Percentiles rank a stretch among this genome's conserved stretches.
These are phyloP conservation scores for Jatropha curcas DNA, from an alignment of 345 rosid genomes.

Conservation along the genomic window DNA sequence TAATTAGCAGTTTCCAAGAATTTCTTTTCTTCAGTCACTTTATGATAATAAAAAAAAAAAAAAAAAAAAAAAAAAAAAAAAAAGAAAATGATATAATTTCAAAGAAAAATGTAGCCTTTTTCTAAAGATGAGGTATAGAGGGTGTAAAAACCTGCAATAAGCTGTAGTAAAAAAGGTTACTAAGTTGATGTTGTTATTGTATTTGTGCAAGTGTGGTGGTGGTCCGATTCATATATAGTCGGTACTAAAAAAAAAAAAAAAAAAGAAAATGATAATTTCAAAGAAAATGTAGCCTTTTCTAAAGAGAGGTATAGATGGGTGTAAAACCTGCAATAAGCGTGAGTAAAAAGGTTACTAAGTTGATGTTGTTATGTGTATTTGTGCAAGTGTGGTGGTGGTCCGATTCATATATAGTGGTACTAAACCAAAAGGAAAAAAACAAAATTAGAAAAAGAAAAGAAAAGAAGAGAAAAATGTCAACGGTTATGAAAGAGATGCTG, in stretches of 20 bases:
- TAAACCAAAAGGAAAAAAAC: slow-evolving; percentile 24
- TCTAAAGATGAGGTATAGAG: slow-evolving; percentile 27
- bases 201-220: slow-evolving; percentile 53
- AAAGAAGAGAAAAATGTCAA: slow-evolving; percentile 44
- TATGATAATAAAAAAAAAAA: slow-evolving; percentile 15
- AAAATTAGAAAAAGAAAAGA: background rate
- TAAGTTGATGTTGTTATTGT: slow-evolving; percentile 42
- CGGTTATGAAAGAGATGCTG: slow-evolving; percentile 43
- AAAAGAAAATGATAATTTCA: slow-evolving; percentile 17
- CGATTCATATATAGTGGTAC: slow-evolving; percentile 32
- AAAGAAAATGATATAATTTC: slow-evolving; percentile 10
- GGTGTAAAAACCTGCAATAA: slow-evolving; percentile 24
- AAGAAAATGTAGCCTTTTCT: slow-evolving; percentile 36
- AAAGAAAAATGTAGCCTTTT: slow-evolving; percentile 19
- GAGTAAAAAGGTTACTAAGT: slow-evolving; percentile 40
- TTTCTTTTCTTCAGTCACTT: slow-evolving; percentile 35
- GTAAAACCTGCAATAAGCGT: slow-evolving; percentile 41
- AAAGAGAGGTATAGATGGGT: slow-evolving; percentile 23
- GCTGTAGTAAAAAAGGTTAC: slow-evolving; percentile 47
- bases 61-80: background rate
- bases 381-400: slow-evolving; percentile 65
- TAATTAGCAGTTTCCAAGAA: slow-evolving; percentile 42
- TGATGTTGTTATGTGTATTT: slow-evolving; percentile 43
- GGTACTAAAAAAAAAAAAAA: slow-evolving; percentile 30
- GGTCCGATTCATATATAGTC: slow-evolving; percentile 54